A percentile compares a stretch with the other conserved stretches of the same genome.
These are phyloP conservation scores for Pichia gijzeniarum DNA, from an alignment of 805 yeast genomes.

Conservation along the genomic window DNA sequence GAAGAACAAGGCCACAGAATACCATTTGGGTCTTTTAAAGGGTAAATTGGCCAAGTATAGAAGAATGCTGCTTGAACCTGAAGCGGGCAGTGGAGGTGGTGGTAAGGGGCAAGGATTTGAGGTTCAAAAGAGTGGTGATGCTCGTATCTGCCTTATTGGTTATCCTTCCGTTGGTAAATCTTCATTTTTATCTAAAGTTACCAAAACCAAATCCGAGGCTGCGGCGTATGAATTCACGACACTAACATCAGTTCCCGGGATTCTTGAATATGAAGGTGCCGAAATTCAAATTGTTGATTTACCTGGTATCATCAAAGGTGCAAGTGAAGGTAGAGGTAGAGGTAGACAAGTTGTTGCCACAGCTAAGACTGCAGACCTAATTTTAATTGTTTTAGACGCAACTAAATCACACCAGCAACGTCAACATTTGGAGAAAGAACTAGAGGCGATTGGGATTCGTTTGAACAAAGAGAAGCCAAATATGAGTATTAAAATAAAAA, in stretches of 20 bases:
- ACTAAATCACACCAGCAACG: constrained; percentile 91
- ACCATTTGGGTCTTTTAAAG: constrained; percentile 87
- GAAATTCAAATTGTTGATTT: constrained; percentile 96
- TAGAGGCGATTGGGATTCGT: constrained; percentile 91
- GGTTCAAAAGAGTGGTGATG: constrained; percentile 93
- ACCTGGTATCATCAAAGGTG: constrained; percentile 96
- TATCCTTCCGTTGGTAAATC: constrained; percentile 98
- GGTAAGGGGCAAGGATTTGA: constrained; percentile 82
- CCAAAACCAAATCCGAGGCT: constrained; percentile 90
- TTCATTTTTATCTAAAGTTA: constrained; percentile 78
- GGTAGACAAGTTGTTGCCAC: constrained; percentile 96
- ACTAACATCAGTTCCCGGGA: constrained; percentile 94
- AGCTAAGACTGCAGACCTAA: constrained; percentile 88
- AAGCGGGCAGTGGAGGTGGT: constrained; percentile 55
- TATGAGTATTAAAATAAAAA: constrained; percentile 69
- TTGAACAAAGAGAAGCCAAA: constrained; percentile 78
- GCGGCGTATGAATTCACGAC: constrained; percentile 96
- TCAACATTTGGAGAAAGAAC: constrained; percentile 75
- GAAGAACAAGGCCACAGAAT: constrained; percentile 96
- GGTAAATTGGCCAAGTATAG: constrained; percentile 92
- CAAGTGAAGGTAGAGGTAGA: constrained; percentile 94
- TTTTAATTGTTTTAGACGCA: constrained; percentile 91
- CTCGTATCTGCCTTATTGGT: constrained; percentile 90
- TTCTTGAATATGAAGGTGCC: constrained; percentile 90
- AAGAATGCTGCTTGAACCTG: constrained; percentile 86